Evolutionary conservation across 2,329 filamentous ascomycete genomes (phyloP).

Genomic region (Verticillium klebahnii): DNA sequence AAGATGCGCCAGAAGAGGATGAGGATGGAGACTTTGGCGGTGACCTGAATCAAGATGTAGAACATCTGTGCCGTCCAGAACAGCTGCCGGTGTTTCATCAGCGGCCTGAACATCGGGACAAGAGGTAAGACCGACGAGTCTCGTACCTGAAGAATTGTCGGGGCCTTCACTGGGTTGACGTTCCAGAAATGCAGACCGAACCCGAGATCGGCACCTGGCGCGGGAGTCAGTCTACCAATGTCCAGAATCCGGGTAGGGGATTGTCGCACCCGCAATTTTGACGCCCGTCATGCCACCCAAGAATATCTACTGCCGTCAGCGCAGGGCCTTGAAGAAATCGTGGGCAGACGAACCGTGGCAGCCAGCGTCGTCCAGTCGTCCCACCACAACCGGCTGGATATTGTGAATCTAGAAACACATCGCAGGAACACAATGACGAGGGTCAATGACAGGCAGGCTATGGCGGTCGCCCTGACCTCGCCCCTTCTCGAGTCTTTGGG

Average conservation of each 20-base stretch:
- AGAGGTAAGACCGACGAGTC: fast-evolving
- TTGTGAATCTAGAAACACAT: conserved; percentile 2
- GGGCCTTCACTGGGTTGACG: conserved; percentile 9
- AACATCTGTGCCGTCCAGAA: conserved; percentile 16
- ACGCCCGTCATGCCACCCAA: neutral
- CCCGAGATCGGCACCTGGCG: conserved; percentile 6
- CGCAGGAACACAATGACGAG: conserved; percentile 3
- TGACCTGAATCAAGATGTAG: conserved; percentile 16
- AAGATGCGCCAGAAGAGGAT: conserved; percentile 18
- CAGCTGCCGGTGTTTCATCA: conserved; percentile 3
- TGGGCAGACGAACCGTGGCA: neutral
- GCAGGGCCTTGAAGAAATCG: too few species aligned
- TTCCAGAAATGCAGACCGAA: conserved; percentile 19
- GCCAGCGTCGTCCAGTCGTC: conserved; percentile 9
- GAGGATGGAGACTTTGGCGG: conserved; percentile 18
- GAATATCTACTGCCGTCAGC: conserved; percentile 1
- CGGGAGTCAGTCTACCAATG: neutral
- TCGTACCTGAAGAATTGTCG: conserved; percentile 6
- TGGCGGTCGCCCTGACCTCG: conserved; percentile 2
- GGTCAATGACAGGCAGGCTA: conserved; percentile 2
- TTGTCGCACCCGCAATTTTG: neutral
- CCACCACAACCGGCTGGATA: conserved; percentile 8
- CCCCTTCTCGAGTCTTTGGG: neutral
- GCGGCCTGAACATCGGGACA: neutral
- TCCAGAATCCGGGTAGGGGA: too few species aligned